Evolutionary conservation across 371 early-diverging fungal genomes (phyloP).

Genomic region (Mucor velutinosus): DNA sequence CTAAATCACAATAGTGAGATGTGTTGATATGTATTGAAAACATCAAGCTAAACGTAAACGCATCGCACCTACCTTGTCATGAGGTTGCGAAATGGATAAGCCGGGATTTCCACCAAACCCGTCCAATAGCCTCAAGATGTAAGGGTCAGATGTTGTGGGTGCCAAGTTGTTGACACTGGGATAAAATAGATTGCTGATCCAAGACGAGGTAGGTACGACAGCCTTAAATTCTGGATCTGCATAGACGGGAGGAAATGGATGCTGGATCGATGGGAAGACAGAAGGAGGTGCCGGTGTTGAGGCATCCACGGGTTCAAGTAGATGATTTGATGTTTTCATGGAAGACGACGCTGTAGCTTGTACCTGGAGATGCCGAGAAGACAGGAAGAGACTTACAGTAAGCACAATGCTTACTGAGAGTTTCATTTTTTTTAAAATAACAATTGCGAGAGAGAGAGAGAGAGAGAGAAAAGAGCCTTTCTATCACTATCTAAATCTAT

Average conservation of each 20-base stretch:
- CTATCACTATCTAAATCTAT: background rate
- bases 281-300: slow-evolving; percentile 3
- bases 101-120: slow-evolving; percentile 45
- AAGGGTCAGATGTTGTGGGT: slow-evolving; percentile 52
- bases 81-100: slow-evolving; percentile 40
- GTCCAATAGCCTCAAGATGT: slow-evolving; percentile 45
- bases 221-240: slow-evolving; percentile 20
- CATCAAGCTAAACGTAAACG: no score
- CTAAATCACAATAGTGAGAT: slow-evolving; percentile 11
- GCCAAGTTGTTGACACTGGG: slow-evolving; percentile 41
- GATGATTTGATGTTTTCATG: background rate
- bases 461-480: no score
- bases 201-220: slow-evolving; percentile 52
- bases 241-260: slow-evolving; percentile 41
- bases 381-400: background rate
- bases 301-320: background rate
- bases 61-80: slow-evolving; percentile 24
- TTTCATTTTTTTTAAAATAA: no score
- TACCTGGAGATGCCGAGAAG: background rate
- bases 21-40: background rate
- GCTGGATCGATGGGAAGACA: slow-evolving; percentile 25
- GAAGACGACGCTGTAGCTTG: background rate
- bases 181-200: slow-evolving; percentile 53
- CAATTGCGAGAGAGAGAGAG: background rate
- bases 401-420: background rate